Evolutionary conservation across 192 early-diverging fungal species (phyloP).

Genomic region (Coemansia sp.): DNA sequence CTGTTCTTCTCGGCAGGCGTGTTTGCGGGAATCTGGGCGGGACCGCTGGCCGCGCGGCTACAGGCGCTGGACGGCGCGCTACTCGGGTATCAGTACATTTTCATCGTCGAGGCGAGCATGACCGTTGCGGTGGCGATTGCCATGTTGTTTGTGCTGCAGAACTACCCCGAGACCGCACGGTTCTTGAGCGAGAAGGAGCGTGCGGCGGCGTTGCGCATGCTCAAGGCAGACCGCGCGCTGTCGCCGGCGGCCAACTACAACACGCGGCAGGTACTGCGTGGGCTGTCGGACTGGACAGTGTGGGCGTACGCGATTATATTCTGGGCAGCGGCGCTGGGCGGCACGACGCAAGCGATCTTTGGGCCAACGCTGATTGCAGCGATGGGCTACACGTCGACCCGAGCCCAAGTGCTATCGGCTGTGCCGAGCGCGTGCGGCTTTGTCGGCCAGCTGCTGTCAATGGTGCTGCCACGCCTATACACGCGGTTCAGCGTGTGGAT

Average conservation of each 20-base stretch:
- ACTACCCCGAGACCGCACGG: conserved; percentile 54
- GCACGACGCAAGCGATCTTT: conserved; percentile 47
- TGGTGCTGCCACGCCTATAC: conserved; percentile 33
- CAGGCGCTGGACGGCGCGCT: conserved; percentile 28
- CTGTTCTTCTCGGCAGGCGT: conserved; percentile 51
- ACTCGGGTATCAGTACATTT: conserved; percentile 50
- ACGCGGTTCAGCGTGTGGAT: conserved; percentile 42
- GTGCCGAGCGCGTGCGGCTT: conserved; percentile 48
- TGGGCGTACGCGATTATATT: conserved; percentile 51
- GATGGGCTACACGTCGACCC: conserved; percentile 50
- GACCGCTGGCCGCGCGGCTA: conserved; percentile 41
- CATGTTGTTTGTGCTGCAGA: conserved; percentile 51
- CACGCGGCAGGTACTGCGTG: conserved; percentile 29
- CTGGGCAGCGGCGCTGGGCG: conserved; percentile 44
- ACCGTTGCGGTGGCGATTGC: conserved; percentile 48
- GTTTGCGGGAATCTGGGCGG: conserved; percentile 53
- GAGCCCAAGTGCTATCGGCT: conserved; percentile 41
- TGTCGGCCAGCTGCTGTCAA: conserved; percentile 29
- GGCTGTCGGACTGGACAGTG: conserved; percentile 45
- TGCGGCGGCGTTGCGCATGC: conserved; percentile 39
- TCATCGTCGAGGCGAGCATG: conserved; percentile 58
- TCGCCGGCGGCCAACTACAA: conserved; percentile 18
- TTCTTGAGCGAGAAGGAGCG: conserved; percentile 60
- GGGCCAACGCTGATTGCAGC: conserved; percentile 35
- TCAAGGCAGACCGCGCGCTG: conserved; percentile 32